These are phyloP conservation scores for Sclerotinia trifoliorum DNA, from an alignment of 2,329 filamentous ascomycete species.

Conservation along the genomic window DNA sequence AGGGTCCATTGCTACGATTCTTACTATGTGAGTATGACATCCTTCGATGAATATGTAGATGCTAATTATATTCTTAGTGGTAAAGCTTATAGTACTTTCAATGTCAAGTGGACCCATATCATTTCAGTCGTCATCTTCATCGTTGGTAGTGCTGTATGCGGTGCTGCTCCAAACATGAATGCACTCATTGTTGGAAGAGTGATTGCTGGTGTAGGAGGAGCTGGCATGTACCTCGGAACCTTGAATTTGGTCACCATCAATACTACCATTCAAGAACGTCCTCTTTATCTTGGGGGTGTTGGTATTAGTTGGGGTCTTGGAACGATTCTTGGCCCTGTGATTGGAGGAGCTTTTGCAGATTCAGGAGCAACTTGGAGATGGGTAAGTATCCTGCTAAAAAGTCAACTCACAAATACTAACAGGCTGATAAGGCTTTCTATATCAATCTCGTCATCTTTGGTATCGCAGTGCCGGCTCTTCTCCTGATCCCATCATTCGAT, in stretches of 20 bases:
- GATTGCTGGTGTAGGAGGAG: constrained; percentile 44
- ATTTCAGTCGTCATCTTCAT: constrained; percentile 28
- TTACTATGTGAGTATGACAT: constrained; percentile 12
- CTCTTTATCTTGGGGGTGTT: constrained; percentile 24
- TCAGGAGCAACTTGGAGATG: constrained; percentile 39
- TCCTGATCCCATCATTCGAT: constrained; percentile 25
- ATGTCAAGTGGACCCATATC: constrained; percentile 33
- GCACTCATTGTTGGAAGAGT: constrained; percentile 48
- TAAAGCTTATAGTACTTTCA: constrained; percentile 31
- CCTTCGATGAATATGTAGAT: neutral
- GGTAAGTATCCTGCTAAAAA: constrained; percentile 4
- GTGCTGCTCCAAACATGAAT: constrained; percentile 38
- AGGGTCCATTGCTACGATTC: constrained; percentile 31
- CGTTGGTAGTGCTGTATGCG: constrained; percentile 38
- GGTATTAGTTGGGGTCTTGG: constrained; percentile 29
- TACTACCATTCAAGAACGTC: constrained; percentile 24
- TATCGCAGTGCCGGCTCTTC: constrained; percentile 25
- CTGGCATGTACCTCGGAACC: constrained; percentile 45
- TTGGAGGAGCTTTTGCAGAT: constrained; percentile 39
- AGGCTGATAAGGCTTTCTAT: constrained; percentile 31
- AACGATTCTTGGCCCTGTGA: constrained; percentile 29
- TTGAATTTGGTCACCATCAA: constrained; percentile 27
- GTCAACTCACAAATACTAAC: neutral
- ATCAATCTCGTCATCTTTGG: constrained; percentile 41
- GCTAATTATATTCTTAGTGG: neutral